A percentile compares a stretch with the other conserved stretches of the same genome.
phyloP scores from a whole-genome alignment of 768 basidiomycete species.

The Pilatotrama ljubarskyi region DNA sequence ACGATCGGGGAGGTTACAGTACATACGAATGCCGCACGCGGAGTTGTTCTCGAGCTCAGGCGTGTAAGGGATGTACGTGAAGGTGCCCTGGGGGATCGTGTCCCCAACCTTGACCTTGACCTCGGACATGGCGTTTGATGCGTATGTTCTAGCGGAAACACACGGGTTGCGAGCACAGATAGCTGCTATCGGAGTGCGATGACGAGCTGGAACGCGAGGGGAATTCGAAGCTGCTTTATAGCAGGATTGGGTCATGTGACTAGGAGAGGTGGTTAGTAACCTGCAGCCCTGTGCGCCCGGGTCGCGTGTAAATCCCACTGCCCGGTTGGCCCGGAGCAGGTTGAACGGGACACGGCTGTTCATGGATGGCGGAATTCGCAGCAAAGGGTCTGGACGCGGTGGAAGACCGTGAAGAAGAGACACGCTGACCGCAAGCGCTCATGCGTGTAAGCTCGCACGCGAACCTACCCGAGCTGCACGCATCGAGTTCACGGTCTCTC shows the following conservation, averaged over 20 bases:
- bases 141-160: conserved; percentile 5
- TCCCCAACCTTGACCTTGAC: conserved; percentile 52
- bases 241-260: conserved; percentile 9
- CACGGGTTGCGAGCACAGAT: not conserved
- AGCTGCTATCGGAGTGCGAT: conserved; percentile 2
- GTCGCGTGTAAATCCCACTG: not conserved
- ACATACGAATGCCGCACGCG: conserved; percentile 67
- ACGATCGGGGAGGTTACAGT: conserved; percentile 18
- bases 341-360: not conserved
- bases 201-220: not conserved
- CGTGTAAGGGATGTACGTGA: conserved; percentile 58
- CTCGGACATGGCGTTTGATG: conserved; percentile 21
- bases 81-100: conserved; percentile 45
- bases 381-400: conserved; percentile 1
- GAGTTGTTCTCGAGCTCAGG: conserved; percentile 62
- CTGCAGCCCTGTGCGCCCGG: not conserved
- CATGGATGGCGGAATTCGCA: not conserved
- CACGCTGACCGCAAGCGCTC: not conserved
- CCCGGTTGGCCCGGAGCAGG: not conserved
- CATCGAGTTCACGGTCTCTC: too few species aligned
- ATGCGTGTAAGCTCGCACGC: not conserved
- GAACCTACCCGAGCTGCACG: too few species aligned
- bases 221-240: conserved; percentile 5
- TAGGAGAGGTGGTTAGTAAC: conserved; percentile 15
- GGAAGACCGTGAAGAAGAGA: not conserved